phyloP scores from a whole-genome alignment of 2,329 filamentous ascomycete species.

The Amphichorda felina region DNA sequence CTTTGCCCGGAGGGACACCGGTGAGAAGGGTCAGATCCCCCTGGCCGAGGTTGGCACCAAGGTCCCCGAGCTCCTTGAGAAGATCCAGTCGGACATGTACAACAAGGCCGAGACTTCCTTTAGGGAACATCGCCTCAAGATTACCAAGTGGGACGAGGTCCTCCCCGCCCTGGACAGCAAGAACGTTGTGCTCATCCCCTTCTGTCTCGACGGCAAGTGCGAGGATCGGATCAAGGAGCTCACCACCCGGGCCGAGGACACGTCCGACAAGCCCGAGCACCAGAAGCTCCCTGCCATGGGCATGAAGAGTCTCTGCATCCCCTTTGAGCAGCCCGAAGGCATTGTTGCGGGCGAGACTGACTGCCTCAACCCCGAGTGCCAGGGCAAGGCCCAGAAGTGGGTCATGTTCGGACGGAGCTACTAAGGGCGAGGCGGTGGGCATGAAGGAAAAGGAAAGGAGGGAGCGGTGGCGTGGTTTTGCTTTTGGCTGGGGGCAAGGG shows the following conservation, averaged over 20 bases:
- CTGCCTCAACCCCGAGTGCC: constrained; percentile 84
- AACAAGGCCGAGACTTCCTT: constrained; percentile 66
- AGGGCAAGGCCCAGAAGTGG: constrained; percentile 66
- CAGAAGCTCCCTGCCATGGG: constrained; percentile 47
- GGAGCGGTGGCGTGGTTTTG: neutral
- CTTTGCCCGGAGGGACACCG: constrained; percentile 76
- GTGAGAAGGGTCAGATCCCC: constrained; percentile 69
- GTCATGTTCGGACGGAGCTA: constrained; percentile 82
- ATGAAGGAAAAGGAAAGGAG: neutral
- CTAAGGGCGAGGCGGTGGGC: constrained; percentile 18
- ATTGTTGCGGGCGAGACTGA: constrained; percentile 73
- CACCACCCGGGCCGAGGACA: constrained; percentile 64
- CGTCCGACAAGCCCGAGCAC: constrained; percentile 36
- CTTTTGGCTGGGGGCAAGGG: constrained; percentile 1
- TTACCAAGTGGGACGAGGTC: constrained; percentile 86
- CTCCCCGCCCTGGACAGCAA: constrained; percentile 81
- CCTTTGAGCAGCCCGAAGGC: constrained; percentile 74
- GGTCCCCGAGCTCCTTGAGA: constrained; percentile 73
- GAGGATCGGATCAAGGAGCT: constrained; percentile 93
- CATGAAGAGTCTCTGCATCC: constrained; percentile 61
- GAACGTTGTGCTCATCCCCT: constrained; percentile 86
- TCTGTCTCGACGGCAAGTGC: constrained; percentile 71
- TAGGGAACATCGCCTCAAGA: constrained; percentile 65
- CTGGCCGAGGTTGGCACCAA: constrained; percentile 62
- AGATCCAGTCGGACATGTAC: constrained; percentile 77